Evolutionary conservation across 179 eudicot genomes (phyloP).

Genomic region (Spergularia azorica): DNA sequence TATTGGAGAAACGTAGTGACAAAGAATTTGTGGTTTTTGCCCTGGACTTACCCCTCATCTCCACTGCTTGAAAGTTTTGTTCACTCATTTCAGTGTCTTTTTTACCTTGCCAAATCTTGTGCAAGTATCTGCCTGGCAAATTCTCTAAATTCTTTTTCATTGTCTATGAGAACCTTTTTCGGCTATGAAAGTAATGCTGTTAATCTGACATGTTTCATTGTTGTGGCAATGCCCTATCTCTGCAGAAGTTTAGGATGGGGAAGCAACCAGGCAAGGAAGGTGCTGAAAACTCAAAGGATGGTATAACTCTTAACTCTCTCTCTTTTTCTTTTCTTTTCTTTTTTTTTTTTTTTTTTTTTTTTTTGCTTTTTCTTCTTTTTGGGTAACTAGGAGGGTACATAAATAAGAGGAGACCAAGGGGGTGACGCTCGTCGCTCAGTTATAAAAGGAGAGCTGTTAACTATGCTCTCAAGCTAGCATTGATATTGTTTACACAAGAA

Average conservation of each 20-base stretch:
- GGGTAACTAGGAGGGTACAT: too few relatives aligned
- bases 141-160: background rate
- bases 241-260: constrained; percentile 82
- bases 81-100: background rate
- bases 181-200: background rate
- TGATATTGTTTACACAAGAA: too few relatives aligned
- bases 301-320: constrained; percentile 29
- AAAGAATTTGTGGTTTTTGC: background rate
- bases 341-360: too few relatives aligned
- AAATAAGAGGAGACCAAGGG: too few relatives aligned
- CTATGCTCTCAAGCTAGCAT: too few relatives aligned
- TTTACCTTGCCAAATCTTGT: background rate
- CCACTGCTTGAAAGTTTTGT: background rate
- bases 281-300: constrained; percentile 71
- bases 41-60: background rate
- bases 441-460: too few relatives aligned
- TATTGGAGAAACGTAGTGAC: background rate
- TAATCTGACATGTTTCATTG: background rate
- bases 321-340: too few relatives aligned
- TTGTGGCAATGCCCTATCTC: constrained; percentile 7
- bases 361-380: too few relatives aligned
- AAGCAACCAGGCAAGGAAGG: constrained; percentile 74
- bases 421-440: too few relatives aligned
- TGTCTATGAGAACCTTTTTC: background rate
- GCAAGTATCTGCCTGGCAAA: background rate